Evolutionary conservation across 2,329 filamentous ascomycete species (phyloP), one percentile per base, ranked within the genome.

Genomic region (Leptoxyphium fumago): DNA sequence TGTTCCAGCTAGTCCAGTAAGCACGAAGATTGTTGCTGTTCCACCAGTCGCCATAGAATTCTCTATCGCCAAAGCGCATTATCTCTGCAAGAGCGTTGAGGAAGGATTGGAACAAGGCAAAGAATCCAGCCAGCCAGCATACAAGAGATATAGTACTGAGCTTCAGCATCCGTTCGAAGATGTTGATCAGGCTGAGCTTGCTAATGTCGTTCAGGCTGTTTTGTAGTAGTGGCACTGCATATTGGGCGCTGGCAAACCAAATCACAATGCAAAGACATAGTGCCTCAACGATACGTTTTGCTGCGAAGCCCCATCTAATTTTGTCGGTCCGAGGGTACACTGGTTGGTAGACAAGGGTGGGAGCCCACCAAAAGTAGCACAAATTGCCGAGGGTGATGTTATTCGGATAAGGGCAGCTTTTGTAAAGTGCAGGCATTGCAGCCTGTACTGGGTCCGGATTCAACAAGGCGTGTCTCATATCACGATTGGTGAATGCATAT

Each of bases 11-110:
- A 17, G 88, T 79, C 89, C 89, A 95, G 68, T 98, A 98, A 4
- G 74, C 75, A 29, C 88, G 84, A 6, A 96, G 71, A 51, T 80
- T 87, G 44, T 80, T 79, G 50, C 80, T 85, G 59, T 98, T 98
- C 91, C 91, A 98, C 91, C 91, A 98, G 58, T 94, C 87, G 32
- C 84, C 82, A 63, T 98, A 98, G 63, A 98, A 98, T 43, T 88
- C 83, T 28, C 91, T 77, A 61, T 98, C 91, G 14, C 82, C 91
- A 56, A 98, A 98, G 38, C 76, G 74, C 69, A 86, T 82, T 10
- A 96, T 69, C 62, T 98, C 91, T 2, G 89, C 89, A 15, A 96
- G 69, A 0, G 86, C 86, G 57, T 98, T 98, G 41, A 98, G 69
- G 48, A 84, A 80, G 1, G 84, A 89, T 59, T 98, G 91, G 67